Base-by-base conservation (phyloP, 2,329 filamentous ascomycete genomes). In the Salinomyces thailandicus region DNA sequence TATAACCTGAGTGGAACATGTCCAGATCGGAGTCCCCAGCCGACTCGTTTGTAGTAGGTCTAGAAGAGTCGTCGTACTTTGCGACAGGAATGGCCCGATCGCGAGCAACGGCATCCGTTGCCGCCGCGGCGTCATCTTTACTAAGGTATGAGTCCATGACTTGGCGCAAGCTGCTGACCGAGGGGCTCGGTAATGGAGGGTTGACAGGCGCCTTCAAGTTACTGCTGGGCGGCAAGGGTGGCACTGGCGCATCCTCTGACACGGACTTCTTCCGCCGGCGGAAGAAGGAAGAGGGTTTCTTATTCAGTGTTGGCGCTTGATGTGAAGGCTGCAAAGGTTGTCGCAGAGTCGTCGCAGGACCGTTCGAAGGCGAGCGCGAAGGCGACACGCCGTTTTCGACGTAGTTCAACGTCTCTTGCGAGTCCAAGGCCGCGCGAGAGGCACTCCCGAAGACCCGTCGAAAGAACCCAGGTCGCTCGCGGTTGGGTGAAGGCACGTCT, bases 251-350 rank as follows among this genome's bases (percentile, higher is more conserved):
- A 75, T 6, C 11, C 14, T 33, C 31, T 9, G 17, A 33, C 3
- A 17, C 14, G 15, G 31, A 33, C 17, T 89, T 93, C 73, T 96
- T 96, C 45, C 87, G 75, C 41, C 91, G 74, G 44, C 91, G 75
- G 64, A 96, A 96, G 64, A 98, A 96, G 0, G 85, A 89, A 1
- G 89, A 93, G 3, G 85, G 76, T 60, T 95, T 95, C 67, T 95
- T 95, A 51, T 84, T 82, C 35, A 95, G 64, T 3, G 54, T 37
- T n/a, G 44, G 38, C 9, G 50, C 46, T 11, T 39, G 39, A 7
- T 38, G 29, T 15, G 40, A 17, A 9, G 37, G n/a, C 13, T 29
- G 19, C 5, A 31, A 18, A 13, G 44, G 42, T 20, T 46, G 45
- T 5, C 34, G 42, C 11, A 22, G 13, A 26, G 24, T 18, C 4